A percentile compares a stretch with the other conserved stretches of the same genome.
These are phyloP conservation scores for Uncinocarpus reesii DNA, from an alignment of 2,329 filamentous ascomycete genomes.

Conservation along the genomic window DNA sequence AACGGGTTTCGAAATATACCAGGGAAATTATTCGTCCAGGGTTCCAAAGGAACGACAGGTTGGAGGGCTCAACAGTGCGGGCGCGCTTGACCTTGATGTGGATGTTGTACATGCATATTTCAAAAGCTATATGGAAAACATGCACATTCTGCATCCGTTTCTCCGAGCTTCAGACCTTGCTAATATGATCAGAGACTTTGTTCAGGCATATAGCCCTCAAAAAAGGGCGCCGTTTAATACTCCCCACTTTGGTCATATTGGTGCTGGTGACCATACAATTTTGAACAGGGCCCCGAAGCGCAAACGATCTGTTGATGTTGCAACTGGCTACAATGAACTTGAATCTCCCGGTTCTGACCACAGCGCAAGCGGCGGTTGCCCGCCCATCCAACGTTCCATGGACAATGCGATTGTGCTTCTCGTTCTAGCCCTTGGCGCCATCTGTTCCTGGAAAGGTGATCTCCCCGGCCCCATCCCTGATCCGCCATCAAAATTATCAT, in stretches of 20 bases:
- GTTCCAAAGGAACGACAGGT: conserved; percentile 24
- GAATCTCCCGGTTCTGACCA: conserved; percentile 13
- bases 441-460: conserved; percentile 48
- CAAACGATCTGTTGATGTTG: conserved; percentile 15
- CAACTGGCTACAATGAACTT: conserved; percentile 11
- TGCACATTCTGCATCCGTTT: conserved; percentile 56
- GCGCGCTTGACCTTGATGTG: conserved; percentile 45
- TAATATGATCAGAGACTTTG: conserved; percentile 44
- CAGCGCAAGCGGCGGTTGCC: conserved; percentile 1
- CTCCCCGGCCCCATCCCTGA: conserved; percentile 47
- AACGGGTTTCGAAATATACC: conserved; percentile 32
- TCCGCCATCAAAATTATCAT: conserved; percentile 13
- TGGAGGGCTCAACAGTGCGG: conserved; percentile 42
- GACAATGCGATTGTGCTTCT: conserved; percentile 72
- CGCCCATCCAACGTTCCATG: conserved; percentile 49
- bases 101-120: conserved; percentile 43
- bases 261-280: conserved; percentile 1
- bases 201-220: conserved; percentile 37
- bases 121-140: conserved; percentile 48
- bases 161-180: conserved; percentile 46
- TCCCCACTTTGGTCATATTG: not conserved
- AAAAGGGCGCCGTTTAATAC: not conserved
- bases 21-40: conserved; percentile 24
- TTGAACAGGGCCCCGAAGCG: conserved; percentile 15
- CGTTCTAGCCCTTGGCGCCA: conserved; percentile 75